These are phyloP conservation scores for Boletus tomentosulus DNA, from an alignment of 768 basidiomycete species.

Conservation along the genomic window DNA sequence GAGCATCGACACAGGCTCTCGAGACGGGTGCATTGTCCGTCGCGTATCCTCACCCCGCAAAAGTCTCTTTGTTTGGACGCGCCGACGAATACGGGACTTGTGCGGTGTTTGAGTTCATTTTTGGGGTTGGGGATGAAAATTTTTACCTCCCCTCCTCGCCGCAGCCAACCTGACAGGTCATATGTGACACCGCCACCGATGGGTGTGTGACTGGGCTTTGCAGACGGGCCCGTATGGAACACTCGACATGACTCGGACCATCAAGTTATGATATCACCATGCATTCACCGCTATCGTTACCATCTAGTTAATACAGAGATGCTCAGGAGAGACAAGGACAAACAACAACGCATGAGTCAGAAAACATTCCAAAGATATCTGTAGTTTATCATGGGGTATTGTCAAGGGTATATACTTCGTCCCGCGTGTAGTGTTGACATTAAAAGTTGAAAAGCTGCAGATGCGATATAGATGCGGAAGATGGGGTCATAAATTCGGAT, in stretches of 20 bases:
- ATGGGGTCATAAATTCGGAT: constrained; percentile 6
- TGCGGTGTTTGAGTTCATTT: neutral
- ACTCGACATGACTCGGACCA: neutral
- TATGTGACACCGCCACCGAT: constrained; percentile 8
- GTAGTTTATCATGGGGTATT: constrained; percentile 16
- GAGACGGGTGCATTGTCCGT: no score
- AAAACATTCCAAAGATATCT: constrained; percentile 8
- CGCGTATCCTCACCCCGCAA: no score
- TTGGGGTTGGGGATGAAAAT: neutral
- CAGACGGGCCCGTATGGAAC: neutral
- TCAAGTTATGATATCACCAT: neutral
- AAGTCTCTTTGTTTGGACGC: no score
- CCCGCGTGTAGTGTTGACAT: constrained; percentile 7
- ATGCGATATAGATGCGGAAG: constrained; percentile 8
- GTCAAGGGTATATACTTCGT: constrained; percentile 19
- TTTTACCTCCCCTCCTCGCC: neutral
- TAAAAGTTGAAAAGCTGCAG: neutral
- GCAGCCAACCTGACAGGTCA: constrained; percentile 1
- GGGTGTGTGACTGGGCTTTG: neutral
- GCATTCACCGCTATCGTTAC: neutral
- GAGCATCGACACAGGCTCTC: no score
- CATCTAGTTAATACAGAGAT: constrained; percentile 12
- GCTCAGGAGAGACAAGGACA: neutral
- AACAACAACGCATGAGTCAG: neutral
- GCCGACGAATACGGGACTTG: neutral